These are phyloP conservation scores for Plasmodium gonderi DNA, from an alignment of 169 alveolate genomes.

Conservation along the genomic window DNA sequence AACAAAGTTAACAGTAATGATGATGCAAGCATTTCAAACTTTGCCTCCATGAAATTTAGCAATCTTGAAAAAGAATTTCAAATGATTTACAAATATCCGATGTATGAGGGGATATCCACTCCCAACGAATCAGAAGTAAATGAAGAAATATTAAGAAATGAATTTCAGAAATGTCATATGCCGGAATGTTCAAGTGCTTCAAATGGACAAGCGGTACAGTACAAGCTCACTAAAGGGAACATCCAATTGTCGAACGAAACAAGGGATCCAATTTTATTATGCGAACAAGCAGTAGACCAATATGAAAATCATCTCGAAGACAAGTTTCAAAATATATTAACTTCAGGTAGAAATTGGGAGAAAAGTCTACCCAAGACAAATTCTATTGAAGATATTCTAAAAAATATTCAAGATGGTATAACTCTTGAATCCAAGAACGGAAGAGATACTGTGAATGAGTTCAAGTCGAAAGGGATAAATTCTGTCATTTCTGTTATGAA, in stretches of 20 bases:
- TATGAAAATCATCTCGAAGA: background rate
- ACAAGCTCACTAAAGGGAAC: background rate
- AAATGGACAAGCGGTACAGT: no score
- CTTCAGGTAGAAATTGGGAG: background rate
- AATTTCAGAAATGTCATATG: no score
- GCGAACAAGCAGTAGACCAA: background rate
- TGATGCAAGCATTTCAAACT: background rate
- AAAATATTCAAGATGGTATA: slow-evolving; percentile 11
- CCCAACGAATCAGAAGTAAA: background rate
- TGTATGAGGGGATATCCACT: background rate
- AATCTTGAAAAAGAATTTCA: slow-evolving; percentile 29
- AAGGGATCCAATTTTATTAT: background rate
- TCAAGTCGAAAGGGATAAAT: no score
- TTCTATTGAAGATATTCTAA: slow-evolving; percentile 14
- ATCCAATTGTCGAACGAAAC: background rate
- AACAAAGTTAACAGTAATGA: background rate
- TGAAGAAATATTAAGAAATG: background rate
- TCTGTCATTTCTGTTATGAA: no score
- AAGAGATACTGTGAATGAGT: no score
- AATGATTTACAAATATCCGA: background rate
- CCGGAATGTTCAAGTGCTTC: no score
- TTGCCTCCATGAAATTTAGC: slow-evolving; percentile 8
- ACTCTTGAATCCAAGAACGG: background rate
- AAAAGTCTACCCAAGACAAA: background rate
- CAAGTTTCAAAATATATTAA: background rate